phyloP scores from a whole-genome alignment of 1,284 basidiomycete species.

The Sanghuangporus baumii region DNA sequence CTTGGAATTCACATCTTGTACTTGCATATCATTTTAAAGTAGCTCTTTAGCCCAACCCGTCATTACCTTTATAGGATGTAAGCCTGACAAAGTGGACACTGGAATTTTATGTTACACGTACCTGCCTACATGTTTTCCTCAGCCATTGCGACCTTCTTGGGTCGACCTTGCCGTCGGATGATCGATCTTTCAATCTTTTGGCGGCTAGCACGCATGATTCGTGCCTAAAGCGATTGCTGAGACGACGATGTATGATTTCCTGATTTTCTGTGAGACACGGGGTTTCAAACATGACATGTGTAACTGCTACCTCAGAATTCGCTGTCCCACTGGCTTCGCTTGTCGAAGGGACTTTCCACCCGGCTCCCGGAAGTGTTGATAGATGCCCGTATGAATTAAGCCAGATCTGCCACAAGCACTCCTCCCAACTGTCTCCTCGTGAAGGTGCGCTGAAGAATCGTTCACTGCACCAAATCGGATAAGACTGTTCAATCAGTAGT shows the following conservation, averaged over 20 bases:
- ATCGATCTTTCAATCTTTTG: slow-evolving; percentile 37
- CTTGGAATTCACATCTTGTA: background rate
- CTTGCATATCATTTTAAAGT: background rate
- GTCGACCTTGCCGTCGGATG: slow-evolving; percentile 26
- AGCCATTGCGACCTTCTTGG: slow-evolving; percentile 32
- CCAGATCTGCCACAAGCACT: slow-evolving; percentile 66
- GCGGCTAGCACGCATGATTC: slow-evolving; percentile 50
- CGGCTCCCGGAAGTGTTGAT: background rate
- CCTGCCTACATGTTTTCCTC: slow-evolving; percentile 35
- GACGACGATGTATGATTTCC: slow-evolving; percentile 36
- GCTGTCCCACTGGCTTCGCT: background rate
- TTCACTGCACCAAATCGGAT: slow-evolving; percentile 60
- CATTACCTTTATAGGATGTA: slow-evolving; percentile 6
- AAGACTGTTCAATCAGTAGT: slow-evolving; percentile 40
- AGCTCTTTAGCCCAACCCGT: slow-evolving; percentile 7
- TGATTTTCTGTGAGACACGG: slow-evolving; percentile 17
- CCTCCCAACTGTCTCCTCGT: slow-evolving; percentile 51
- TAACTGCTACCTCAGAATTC: background rate
- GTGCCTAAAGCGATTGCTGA: slow-evolving; percentile 42
- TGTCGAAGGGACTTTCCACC: background rate
- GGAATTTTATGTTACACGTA: background rate
- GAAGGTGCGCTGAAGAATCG: slow-evolving; percentile 43
- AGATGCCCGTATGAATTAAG: slow-evolving; percentile 31
- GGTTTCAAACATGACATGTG: background rate
- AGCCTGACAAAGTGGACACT: background rate